Percentiles rank a stretch among this genome's conserved stretches.
Conservation (phyloP, 768 basidiomycete species). For the Tubosaeta sp. region DNA sequence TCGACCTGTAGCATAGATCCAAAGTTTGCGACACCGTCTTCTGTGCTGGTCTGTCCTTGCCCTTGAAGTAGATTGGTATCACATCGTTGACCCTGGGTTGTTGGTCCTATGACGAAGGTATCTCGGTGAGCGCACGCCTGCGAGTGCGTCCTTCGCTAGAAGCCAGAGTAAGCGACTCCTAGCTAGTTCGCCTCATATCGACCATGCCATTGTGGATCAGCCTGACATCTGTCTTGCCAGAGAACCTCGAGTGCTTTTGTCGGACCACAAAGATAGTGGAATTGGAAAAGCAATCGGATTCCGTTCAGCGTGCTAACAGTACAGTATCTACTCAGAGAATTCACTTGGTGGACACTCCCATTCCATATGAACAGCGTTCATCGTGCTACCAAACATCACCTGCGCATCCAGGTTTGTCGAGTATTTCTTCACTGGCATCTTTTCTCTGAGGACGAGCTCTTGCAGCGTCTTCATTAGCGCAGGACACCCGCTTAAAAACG, state of each 20-base stretch:
- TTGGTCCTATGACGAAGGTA: not conserved
- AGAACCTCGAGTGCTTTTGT: too few relatives aligned
- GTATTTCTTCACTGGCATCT: not conserved
- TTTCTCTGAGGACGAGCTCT: not conserved
- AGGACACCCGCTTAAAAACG: not conserved
- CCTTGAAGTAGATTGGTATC: too few relatives aligned
- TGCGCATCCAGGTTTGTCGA: not conserved
- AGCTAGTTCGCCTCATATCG: not conserved
- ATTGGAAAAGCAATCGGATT: too few relatives aligned
- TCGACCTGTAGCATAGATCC: too few relatives aligned
- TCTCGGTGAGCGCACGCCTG: too few relatives aligned
- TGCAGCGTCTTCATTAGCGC: not conserved
- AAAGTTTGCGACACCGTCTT: too few relatives aligned
- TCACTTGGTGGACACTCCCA: too few relatives aligned
- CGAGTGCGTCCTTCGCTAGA: not conserved
- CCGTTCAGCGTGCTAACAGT: not conserved
- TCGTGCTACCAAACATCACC: too few relatives aligned
- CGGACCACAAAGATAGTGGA: too few relatives aligned
- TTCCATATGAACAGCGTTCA: too few relatives aligned
- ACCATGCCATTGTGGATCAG: constrained; percentile 1
- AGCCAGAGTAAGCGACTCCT: not conserved
- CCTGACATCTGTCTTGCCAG: not conserved
- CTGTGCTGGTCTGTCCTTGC: too few relatives aligned
- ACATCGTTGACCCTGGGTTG: too few relatives aligned
- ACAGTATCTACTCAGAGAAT: not conserved